Conservation (phyloP, 768 basidiomycete genomes). For the Suillus subaureus region DNA sequence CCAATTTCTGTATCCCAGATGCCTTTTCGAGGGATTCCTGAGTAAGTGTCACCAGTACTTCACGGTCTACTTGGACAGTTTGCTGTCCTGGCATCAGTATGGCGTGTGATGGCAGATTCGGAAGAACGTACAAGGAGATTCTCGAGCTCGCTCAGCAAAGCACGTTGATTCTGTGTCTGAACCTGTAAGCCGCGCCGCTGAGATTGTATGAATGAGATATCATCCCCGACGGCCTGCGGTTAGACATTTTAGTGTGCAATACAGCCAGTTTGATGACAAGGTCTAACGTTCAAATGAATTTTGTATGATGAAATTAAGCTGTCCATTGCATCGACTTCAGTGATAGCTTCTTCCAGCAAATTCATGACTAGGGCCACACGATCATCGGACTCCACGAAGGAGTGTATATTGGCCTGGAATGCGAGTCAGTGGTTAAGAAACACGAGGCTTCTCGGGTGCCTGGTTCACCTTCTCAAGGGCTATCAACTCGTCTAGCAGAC, state of each 20-base stretch:
- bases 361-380: slow-evolving; percentile 83
- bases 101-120: neutral
- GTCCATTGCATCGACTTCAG: slow-evolving; percentile 90
- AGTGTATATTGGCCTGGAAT: slow-evolving; percentile 90
- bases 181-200: slow-evolving; percentile 97
- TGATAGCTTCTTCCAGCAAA: slow-evolving; percentile 85
- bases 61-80: slow-evolving; percentile 91
- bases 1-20: slow-evolving; percentile 73
- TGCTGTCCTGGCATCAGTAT: slow-evolving; percentile 49
- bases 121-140: slow-evolving; percentile 69
- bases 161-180: slow-evolving; percentile 93
- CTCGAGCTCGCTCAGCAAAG: slow-evolving; percentile 81
- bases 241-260: slow-evolving; percentile 15
- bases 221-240: slow-evolving; percentile 85
- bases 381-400: slow-evolving; percentile 96
- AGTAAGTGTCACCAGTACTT: slow-evolving; percentile 72
- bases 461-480: slow-evolving; percentile 85
- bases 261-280: slow-evolving; percentile 10
- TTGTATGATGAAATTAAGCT: slow-evolving; percentile 90
- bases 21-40: slow-evolving; percentile 89
- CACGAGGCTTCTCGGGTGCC: neutral
- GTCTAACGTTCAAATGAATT: slow-evolving; percentile 88
- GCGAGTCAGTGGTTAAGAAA: slow-evolving; percentile 10
- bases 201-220: slow-evolving; percentile 93
- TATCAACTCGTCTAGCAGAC: slow-evolving; percentile 85